Evolutionary conservation across 768 basidiomycete genomes (phyloP), one percentile per base, ranked within the genome.

Genomic region (Crucibulum laeve): DNA sequence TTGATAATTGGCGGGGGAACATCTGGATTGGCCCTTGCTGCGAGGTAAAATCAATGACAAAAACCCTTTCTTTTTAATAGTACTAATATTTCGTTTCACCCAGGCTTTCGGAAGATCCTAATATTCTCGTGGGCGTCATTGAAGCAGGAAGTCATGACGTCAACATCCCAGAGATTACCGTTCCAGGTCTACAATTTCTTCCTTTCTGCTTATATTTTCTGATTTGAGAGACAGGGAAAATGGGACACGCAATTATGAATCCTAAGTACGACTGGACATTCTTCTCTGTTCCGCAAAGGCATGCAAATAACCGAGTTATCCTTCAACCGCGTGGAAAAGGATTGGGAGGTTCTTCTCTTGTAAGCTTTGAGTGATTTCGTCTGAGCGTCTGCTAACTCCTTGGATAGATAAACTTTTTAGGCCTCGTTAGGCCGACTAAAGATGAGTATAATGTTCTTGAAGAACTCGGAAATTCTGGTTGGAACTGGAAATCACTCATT

Each of bases 401-500:
- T 14, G 22, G n/a, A 11, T 18, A 46, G 45, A 15, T 40, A 33
- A 40, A 46, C 21, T 40, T 43, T 28, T 32, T 47, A 32, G 46
- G 23, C 18, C n/a, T 47, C 6, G 5, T 42, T 7, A 21, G 46
- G 38, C 42, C 35, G 28, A 14, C 40, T 19, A 34, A 2, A n/a
- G 8, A 14, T 11, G 28, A n/a, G 5, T 19, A 34, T 24, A 15
- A 21, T 34, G 46, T 42, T 21, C 28, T 47, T 14, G 46, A 47
- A 14, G 24, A 25, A 13, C 38, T 56, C 5, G 52, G 49, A n/a
- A 50, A 49, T 25, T 18, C 22, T 15, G 52, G 52, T 5, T 53
- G 52, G 52, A 53, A 53, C 21, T 53, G 51, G 51, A 26, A 49
- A 19, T 42, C 37, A 3, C 24, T 53, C 11, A 34, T 53, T 5